Percentiles rank a stretch among this genome's conserved stretches.
Evolutionary conservation across 352 stramenopile species (phyloP).

Genomic region (Phytopythium mirpurense): DNA sequence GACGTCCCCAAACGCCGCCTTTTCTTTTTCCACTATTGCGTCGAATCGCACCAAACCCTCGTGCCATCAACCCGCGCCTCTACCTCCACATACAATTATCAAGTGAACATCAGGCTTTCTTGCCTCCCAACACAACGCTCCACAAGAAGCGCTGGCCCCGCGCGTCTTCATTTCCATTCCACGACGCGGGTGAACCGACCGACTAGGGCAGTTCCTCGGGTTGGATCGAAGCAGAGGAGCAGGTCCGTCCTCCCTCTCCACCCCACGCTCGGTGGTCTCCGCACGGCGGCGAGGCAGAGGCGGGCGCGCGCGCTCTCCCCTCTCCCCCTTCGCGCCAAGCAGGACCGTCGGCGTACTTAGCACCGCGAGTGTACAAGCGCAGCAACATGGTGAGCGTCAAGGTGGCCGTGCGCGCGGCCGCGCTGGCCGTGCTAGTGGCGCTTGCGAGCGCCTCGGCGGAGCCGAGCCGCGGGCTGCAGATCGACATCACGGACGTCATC

Average conservation of each 20-base stretch:
- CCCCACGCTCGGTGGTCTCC: conserved; percentile 2
- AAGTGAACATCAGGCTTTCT: conserved; percentile 1
- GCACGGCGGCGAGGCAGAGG: background rate
- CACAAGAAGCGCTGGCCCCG: no score
- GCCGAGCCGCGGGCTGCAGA: background rate
- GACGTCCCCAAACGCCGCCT: background rate
- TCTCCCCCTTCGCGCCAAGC: background rate
- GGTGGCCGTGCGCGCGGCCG: background rate
- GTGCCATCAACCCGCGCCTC: background rate
- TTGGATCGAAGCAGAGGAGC: conserved; percentile 1
- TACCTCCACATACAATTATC: background rate
- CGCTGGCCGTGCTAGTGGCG: background rate
- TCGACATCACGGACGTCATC: conserved; percentile 4
- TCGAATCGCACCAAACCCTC: no score
- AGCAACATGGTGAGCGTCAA: conserved; percentile 1
- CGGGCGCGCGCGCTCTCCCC: background rate
- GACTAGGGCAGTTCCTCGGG: background rate
- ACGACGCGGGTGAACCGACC: background rate
- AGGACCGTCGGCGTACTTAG: background rate
- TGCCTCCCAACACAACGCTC: no score
- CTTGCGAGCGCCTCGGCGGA: background rate
- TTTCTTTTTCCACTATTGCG: background rate
- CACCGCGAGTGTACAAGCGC: background rate
- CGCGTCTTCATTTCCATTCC: background rate
- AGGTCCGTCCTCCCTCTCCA: background rate